Percentiles rank a stretch among this genome's conserved stretches.
Evolutionary conservation across 75 land plant genomes (phyloP).

Genomic region (Chamaecyparis obtusa): DNA sequence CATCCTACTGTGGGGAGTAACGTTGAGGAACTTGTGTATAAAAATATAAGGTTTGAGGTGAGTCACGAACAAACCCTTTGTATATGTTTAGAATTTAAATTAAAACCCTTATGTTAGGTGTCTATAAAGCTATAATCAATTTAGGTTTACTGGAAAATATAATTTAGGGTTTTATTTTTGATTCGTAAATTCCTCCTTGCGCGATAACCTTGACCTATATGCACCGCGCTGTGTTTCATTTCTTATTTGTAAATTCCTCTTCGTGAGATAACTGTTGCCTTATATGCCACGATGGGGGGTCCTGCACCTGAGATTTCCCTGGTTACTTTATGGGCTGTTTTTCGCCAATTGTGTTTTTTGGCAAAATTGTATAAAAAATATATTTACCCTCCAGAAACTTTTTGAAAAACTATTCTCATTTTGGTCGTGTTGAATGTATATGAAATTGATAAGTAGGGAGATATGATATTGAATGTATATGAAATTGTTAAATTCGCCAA

Average conservation of each 20-base stretch:
- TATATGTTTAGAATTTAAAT: background rate
- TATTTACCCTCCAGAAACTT: background rate
- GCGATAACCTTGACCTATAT: too few species aligned
- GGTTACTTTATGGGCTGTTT: background rate
- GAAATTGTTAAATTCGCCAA: background rate
- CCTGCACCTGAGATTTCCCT: background rate
- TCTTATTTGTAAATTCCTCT: background rate
- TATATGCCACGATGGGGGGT: background rate
- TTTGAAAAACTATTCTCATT: background rate
- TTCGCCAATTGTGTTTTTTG: background rate
- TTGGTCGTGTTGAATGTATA: background rate
- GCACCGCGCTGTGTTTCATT: too few species aligned
- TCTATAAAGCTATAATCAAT: background rate
- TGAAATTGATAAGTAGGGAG: too few species aligned
- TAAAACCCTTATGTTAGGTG: too few species aligned
- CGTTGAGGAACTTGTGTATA: slow-evolving; percentile 93
- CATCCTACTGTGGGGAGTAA: slow-evolving; percentile 98
- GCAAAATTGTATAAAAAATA: background rate
- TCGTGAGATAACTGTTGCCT: background rate
- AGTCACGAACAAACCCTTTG: background rate
- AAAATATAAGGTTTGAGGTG: slow-evolving; percentile 98
- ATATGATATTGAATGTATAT: background rate
- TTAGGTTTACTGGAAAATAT: background rate
- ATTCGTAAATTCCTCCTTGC: background rate
- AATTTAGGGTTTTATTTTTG: background rate